Evolutionary conservation across 345 rosid genomes (phyloP), one percentile per base, ranked within the genome.

Genomic region (Hibiscus tridactylites): DNA sequence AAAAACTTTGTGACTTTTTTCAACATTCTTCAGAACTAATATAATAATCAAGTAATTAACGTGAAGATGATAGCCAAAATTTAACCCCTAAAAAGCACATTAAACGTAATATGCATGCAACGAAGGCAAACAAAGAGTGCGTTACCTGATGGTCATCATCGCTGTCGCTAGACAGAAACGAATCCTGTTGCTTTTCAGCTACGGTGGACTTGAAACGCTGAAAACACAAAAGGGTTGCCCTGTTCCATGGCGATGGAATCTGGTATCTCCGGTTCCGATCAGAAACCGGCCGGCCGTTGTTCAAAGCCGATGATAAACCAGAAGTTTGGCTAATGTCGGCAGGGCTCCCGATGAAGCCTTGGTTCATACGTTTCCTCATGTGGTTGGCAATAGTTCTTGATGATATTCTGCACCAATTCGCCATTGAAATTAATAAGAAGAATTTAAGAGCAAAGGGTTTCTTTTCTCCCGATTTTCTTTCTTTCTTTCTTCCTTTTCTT

Each of bases 191-290:
- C 24, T 26, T 49, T 49, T 49, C 71, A 16, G 42, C 71, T 49
- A 49, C 6, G 58, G 71, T 67, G 71, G 71, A 28, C 42, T 49
- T 28, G 71, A 49, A 67, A 67, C 71, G 58, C 42, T 28, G 57
- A 47, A 66, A 35, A 17, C 42, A 7, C 9, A 49, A 50, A 8
- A 67, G 42, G 58, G 39, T 26, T 7, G 39, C 50, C 58, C 58
- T 66, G 71, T 26, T 66, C 39, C 71, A 47, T 3, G 57, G 6
- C 39, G 28, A 28, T 47, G 71, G 16, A 42, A 6, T n/a, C 12
- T 12, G n/a, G 44, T 64, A 19, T 37, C 50, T 64, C 6, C 50
- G 26, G 29, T 39, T 39, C 16, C 47, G 29, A 37, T 42, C 52
- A 65, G 54, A 13, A 67, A 47, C 42, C 2, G 42, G 2, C 42